phyloP scores from a whole-genome alignment of 179 eudicot species.

The Carnegiea gigantea region DNA sequence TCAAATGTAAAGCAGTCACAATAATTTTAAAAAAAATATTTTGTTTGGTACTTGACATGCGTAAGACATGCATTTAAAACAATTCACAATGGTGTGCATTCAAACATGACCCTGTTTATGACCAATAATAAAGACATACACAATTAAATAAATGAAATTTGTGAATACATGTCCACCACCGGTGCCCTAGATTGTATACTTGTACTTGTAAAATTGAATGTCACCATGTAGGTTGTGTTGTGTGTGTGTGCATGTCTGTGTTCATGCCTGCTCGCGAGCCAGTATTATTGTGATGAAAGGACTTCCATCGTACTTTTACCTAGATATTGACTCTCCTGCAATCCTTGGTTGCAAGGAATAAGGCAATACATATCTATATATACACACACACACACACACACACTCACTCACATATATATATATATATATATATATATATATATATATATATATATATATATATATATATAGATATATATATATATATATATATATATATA shows the following conservation, averaged over 20 bases:
- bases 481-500: no score
- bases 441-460: no score
- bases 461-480: no score
- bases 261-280: no score
- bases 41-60: neutral
- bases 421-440: no score
- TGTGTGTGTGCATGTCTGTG: neutral
- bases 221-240: neutral
- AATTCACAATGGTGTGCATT: neutral
- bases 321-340: neutral
- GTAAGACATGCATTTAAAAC: neutral
- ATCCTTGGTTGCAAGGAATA: neutral
- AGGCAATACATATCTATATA: neutral
- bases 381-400: no score
- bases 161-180: neutral
- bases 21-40: neutral
- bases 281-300: no score
- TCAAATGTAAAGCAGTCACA: neutral
- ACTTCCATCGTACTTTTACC: neutral
- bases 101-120: neutral
- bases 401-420: no score
- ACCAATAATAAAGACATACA: neutral
- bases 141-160: neutral
- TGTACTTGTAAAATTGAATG: neutral
- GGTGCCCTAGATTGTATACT: no score